A percentile compares a stretch with the other conserved stretches of the same genome.
Conservation (phyloP, 2,329 filamentous ascomycete genomes). For the Trichophyton mentagrophytes region DNA sequence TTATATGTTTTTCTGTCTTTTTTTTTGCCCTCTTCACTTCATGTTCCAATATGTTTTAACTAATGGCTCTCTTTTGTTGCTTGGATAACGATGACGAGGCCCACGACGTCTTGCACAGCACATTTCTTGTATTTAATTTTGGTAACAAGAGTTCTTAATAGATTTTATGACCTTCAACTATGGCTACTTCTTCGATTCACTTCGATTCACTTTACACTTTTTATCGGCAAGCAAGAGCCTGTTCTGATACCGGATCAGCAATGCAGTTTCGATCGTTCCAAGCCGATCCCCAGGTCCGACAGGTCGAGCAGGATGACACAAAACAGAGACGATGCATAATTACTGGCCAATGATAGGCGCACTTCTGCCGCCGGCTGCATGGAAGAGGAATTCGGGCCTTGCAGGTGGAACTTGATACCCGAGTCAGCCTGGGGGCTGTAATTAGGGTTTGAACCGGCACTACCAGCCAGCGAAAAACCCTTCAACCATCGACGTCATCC, state of each 20-base stretch:
- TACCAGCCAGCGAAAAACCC: background rate
- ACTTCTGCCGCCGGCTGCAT: background rate
- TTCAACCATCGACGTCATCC: constrained; percentile 2
- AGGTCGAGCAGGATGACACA: background rate
- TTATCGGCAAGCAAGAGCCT: background rate
- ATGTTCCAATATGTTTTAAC: background rate
- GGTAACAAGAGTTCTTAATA: background rate
- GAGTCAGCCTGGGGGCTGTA: background rate
- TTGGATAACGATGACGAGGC: constrained; percentile 1
- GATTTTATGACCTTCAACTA: background rate
- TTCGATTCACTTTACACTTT: background rate
- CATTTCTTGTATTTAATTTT: constrained; percentile 7
- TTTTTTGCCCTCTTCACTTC: background rate
- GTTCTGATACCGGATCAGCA: background rate
- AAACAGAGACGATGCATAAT: background rate
- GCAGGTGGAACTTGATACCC: background rate
- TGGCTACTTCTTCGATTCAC: background rate
- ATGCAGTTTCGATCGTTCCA: background rate
- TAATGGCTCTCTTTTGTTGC: constrained; percentile 3
- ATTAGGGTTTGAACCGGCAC: background rate
- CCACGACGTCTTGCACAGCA: background rate
- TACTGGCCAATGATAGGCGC: background rate
- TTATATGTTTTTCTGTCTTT: background rate
- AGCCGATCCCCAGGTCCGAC: background rate
- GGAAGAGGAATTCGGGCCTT: background rate